phyloP scores from a whole-genome alignment of 2,329 filamentous ascomycete genomes.

The Calonectria naviculata region DNA sequence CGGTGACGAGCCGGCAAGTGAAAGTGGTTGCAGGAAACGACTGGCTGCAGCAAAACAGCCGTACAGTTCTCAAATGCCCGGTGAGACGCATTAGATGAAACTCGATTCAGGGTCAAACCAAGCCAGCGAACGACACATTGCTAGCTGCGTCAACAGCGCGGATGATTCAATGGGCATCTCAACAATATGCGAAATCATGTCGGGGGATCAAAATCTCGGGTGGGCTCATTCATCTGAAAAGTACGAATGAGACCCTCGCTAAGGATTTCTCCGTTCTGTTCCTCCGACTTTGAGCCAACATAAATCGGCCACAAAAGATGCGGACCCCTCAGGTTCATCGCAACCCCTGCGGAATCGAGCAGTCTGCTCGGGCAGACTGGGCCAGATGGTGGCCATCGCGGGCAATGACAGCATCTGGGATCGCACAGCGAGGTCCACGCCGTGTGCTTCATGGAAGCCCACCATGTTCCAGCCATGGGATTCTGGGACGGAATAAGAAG shows the following conservation, averaged over 20 bases:
- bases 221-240: not conserved
- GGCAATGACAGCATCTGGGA: slow-evolving; percentile 28
- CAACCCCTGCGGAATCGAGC: slow-evolving; percentile 30
- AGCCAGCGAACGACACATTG: slow-evolving; percentile 2
- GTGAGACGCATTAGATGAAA: slow-evolving; percentile 20
- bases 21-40: slow-evolving; percentile 24
- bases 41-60: slow-evolving; percentile 1
- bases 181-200: not conserved
- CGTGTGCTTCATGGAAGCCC: slow-evolving; percentile 11
- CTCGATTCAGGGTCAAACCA: slow-evolving; percentile 7
- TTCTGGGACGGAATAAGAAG: slow-evolving; percentile 19
- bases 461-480: not conserved
- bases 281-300: not conserved
- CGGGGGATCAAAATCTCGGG: slow-evolving; percentile 7
- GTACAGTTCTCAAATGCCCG: not conserved
- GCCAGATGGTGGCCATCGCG: slow-evolving; percentile 22
- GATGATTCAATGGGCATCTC: not conserved
- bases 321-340: slow-evolving; percentile 41
- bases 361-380: slow-evolving; percentile 17
- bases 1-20: slow-evolving; percentile 6
- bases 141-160: not conserved
- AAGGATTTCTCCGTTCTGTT: not conserved
- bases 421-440: slow-evolving; percentile 13
- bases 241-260: not conserved
- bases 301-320: not conserved